Evolutionary conservation across 139 green algal species (phyloP).

Genomic region (Eudorina sp.): DNA sequence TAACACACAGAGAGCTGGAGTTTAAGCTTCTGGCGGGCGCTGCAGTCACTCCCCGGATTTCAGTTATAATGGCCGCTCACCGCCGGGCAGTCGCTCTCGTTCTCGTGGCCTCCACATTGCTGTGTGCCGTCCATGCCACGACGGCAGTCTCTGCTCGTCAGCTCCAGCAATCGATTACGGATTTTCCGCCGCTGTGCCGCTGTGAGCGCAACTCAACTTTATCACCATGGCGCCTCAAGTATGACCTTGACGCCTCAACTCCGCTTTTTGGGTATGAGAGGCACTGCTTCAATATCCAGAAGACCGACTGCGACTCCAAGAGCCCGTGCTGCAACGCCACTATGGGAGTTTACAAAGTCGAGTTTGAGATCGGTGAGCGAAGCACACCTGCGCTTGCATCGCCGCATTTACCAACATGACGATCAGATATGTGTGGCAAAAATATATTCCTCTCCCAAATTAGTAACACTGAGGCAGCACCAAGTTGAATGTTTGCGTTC

Average conservation of each 20-base stretch:
- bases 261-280: not conserved
- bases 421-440: too few species aligned
- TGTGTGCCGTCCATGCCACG: not conserved
- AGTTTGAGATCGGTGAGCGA: not conserved
- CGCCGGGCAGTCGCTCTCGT: too few species aligned
- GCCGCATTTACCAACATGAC: too few species aligned
- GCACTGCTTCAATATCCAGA: not conserved
- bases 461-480: too few species aligned
- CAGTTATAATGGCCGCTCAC: too few species aligned
- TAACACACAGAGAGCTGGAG: too few species aligned
- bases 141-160: not conserved
- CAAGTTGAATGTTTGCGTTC: too few species aligned
- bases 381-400: too few species aligned
- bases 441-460: too few species aligned
- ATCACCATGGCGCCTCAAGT: not conserved
- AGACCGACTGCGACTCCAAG: not conserved
- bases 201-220: not conserved
- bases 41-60: too few species aligned
- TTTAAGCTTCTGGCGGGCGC: too few species aligned
- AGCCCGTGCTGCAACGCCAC: not conserved
- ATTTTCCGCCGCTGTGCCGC: conserved; percentile 37
- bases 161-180: not conserved
- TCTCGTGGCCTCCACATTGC: too few species aligned
- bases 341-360: not conserved
- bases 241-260: not conserved